These are phyloP conservation scores for Polyporus arcularius DNA, from an alignment of 768 basidiomycete species.

Conservation along the genomic window DNA sequence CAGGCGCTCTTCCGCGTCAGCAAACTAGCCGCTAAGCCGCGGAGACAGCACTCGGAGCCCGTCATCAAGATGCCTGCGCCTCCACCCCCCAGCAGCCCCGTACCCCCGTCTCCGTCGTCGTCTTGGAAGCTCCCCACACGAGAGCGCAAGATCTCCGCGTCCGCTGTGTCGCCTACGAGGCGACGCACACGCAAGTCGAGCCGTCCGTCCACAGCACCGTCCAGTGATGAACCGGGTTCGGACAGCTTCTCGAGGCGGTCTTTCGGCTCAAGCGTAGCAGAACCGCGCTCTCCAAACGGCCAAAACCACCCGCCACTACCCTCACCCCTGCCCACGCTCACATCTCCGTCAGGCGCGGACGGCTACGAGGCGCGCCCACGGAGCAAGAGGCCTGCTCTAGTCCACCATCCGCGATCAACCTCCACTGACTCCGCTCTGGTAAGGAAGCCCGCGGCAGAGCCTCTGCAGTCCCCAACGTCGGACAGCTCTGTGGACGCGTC, in stretches of 20 bases:
- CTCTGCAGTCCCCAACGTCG: conserved; percentile 12
- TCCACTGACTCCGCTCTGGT: conserved; percentile 30
- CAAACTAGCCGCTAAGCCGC: conserved; percentile 44
- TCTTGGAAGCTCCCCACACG: conserved; percentile 10
- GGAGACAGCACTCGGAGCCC: conserved; percentile 15
- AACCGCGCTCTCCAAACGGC: conserved; percentile 8
- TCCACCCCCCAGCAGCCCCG: conserved; percentile 8
- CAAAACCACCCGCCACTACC: conserved; percentile 4
- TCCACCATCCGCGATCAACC: conserved; percentile 28
- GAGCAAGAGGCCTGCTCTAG: conserved; percentile 15
- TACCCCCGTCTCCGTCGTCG: conserved; percentile 20
- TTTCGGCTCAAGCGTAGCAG: neutral
- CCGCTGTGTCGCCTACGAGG: neutral
- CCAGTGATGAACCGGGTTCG: conserved; percentile 28
- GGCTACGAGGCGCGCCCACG: conserved; percentile 2
- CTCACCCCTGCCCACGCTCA: neutral
- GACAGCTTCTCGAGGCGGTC: conserved; percentile 3
- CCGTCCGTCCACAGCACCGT: conserved; percentile 46
- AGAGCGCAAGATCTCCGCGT: conserved; percentile 20
- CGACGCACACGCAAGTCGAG: conserved; percentile 6
- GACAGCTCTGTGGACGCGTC: conserved; percentile 12
- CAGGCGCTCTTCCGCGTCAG: conserved; percentile 67
- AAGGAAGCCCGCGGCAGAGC: conserved; percentile 12
- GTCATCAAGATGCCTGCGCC: conserved; percentile 15
- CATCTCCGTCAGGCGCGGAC: neutral